Evolutionary conservation across 495 filamentous ascomycete species (phyloP).

Genomic region (Monascus purpureus): DNA sequence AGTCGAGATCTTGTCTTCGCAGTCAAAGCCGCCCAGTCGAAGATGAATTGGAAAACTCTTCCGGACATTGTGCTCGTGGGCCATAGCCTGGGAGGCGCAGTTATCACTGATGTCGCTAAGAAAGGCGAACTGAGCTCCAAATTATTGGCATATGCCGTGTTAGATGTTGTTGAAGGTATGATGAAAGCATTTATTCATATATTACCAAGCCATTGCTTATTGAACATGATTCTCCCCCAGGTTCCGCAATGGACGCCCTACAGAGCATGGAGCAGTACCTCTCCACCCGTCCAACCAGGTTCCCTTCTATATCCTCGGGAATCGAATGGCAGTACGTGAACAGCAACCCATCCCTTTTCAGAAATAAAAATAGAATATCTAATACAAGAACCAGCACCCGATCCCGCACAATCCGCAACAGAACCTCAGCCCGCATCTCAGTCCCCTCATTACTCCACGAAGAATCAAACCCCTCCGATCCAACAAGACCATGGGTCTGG

Average conservation of each 20-base stretch:
- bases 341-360: not conserved
- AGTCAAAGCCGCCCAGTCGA: constrained; percentile 44
- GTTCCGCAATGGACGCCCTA: constrained; percentile 78
- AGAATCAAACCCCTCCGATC: constrained; percentile 20
- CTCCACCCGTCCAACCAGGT: constrained; percentile 64
- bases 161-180: constrained; percentile 88
- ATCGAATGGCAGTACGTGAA: constrained; percentile 79
- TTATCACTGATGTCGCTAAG: constrained; percentile 73
- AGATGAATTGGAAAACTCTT: constrained; percentile 55
- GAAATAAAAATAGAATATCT: constrained; percentile 1
- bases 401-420: constrained; percentile 77
- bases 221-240: constrained; percentile 9
- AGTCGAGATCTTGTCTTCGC: constrained; percentile 58
- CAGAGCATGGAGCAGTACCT: constrained; percentile 90
- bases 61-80: constrained; percentile 75
- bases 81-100: constrained; percentile 92
- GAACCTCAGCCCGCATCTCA: constrained; percentile 62
- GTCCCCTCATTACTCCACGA: constrained; percentile 69
- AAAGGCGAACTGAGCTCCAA: constrained; percentile 46
- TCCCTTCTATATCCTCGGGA: constrained; percentile 57
- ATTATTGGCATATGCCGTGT: constrained; percentile 73
- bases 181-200: constrained; percentile 3
- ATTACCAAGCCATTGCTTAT: not conserved
- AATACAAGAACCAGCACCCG: constrained; percentile 38
- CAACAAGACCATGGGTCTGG: constrained; percentile 55